A percentile compares a stretch with the other conserved stretches of the same genome.
Evolutionary conservation across 345 rosid species (phyloP).

Genomic region (Heritiera fomes): DNA sequence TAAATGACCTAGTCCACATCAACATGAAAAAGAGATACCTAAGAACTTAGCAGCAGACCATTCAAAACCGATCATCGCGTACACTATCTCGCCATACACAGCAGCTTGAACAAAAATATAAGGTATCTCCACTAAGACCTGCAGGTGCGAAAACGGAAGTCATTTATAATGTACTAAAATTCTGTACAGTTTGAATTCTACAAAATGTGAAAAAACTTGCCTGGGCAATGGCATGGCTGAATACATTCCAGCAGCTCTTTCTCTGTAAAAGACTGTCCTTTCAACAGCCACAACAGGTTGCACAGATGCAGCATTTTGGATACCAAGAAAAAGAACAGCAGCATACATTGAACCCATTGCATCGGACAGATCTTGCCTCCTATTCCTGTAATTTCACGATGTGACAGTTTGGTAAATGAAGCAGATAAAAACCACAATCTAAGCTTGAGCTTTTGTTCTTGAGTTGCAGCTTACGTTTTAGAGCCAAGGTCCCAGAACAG

Average conservation of each 20-base stretch:
- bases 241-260: constrained; percentile 81
- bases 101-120: constrained; percentile 48
- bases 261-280: constrained; percentile 72
- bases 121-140: constrained; percentile 57
- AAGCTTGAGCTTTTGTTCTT: neutral
- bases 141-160: constrained; percentile 26
- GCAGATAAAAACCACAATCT: neutral
- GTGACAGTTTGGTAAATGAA: neutral
- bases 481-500: constrained; percentile 75
- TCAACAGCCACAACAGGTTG: constrained; percentile 75
- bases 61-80: constrained; percentile 63
- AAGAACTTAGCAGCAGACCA: constrained; percentile 53
- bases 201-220: constrained; percentile 6
- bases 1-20: no score
- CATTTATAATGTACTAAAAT: neutral
- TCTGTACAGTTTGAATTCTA: neutral
- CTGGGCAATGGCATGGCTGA: constrained; percentile 63
- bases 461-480: constrained; percentile 44
- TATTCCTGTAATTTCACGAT: constrained; percentile 31
- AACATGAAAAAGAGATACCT: constrained; percentile 62
- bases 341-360: constrained; percentile 79
- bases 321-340: constrained; percentile 69
- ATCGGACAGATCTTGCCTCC: constrained; percentile 52
- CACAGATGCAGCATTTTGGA: constrained; percentile 55
- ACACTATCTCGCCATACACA: constrained; percentile 48